A percentile compares a stretch with the other conserved stretches of the same genome.
These are phyloP conservation scores for Leucosporidium yakuticum DNA, from an alignment of 768 basidiomycete genomes.

Conservation along the genomic window DNA sequence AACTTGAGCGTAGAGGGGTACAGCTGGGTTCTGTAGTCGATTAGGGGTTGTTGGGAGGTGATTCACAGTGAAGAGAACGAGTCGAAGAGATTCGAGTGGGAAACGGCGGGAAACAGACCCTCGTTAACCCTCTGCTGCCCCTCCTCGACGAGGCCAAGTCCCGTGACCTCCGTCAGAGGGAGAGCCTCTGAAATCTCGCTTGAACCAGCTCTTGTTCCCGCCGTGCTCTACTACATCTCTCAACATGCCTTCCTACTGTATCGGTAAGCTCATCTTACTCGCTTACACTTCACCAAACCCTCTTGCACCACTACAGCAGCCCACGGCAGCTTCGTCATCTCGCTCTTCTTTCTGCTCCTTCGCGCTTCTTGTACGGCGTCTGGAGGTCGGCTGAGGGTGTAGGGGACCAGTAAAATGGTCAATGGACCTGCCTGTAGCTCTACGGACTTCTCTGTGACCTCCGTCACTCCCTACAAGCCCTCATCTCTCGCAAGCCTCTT, in stretches of 20 bases:
- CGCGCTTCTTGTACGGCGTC: neutral
- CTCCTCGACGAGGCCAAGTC: no score
- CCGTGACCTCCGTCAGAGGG: no score
- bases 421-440: neutral
- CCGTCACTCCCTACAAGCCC: neutral
- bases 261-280: constrained; percentile 17
- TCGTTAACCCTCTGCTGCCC: no score
- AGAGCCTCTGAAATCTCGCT: no score
- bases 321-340: no score
- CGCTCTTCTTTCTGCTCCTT: neutral
- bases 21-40: no score
- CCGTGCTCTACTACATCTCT: neutral
- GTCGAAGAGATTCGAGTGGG: neutral
- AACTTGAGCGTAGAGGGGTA: no score
- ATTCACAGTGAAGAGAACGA: neutral
- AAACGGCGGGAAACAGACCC: no score
- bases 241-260: constrained; percentile 35
- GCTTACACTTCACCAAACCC: neutral
- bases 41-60: neutral
- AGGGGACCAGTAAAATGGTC: neutral
- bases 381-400: neutral
- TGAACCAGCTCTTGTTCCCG: no score
- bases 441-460: neutral
- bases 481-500: neutral
- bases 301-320: neutral